Base-by-base conservation (phyloP, 108 stramenopile genomes). In the Bacterosira constricta region DNA sequence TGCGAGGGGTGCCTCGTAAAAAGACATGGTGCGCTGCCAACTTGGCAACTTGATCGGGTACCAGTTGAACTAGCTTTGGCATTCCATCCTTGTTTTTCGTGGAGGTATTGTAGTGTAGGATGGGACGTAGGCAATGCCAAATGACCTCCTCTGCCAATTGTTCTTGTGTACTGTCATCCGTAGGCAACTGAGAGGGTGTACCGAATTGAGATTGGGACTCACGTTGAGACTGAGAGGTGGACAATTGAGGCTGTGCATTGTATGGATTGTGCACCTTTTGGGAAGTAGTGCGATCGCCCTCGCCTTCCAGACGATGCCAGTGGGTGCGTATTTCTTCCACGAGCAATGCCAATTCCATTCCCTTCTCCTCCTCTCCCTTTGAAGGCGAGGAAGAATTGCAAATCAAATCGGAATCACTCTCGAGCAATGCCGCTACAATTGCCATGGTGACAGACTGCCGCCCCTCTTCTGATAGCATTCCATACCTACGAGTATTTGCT, bases 101-200 rank as follows among this genome's bases (percentile, higher is more conserved):
- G 31, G 3, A 15, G 29, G 27, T 30, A 6, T 7, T 30, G 52
- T 58, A 51, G 35, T 41, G 51, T 39, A 66, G 38, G 32, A 75
- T 52, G 9, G 63, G 64, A 32, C 77, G 69, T 17, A 79, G 63
- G 45, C 77, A 66, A 66, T 79, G 69, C 77, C 77, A 79, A 36
- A 71, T 52, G 35, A 79, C 64, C 64, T 66, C 69, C 21, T 66
- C 58, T 49, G 66, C 26, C 58, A 75, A 31, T 26, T 39, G 17
- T 6, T 18, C 4, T 4, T 30, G 17, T 25, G 32, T 11, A 49
- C 21, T 45, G 2, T 25, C 13, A 9, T 27, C 17, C 11, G 49
- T 29, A 10, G 35, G 37, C 29, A 69, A 37, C 21, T 71, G 55
- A 17, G 70, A 31, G 23, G 70, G 70, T 29, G 58, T 71, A 30